Evolutionary conservation across 2,329 filamentous ascomycete genomes (phyloP).

Genomic region (Penicillium sp.): DNA sequence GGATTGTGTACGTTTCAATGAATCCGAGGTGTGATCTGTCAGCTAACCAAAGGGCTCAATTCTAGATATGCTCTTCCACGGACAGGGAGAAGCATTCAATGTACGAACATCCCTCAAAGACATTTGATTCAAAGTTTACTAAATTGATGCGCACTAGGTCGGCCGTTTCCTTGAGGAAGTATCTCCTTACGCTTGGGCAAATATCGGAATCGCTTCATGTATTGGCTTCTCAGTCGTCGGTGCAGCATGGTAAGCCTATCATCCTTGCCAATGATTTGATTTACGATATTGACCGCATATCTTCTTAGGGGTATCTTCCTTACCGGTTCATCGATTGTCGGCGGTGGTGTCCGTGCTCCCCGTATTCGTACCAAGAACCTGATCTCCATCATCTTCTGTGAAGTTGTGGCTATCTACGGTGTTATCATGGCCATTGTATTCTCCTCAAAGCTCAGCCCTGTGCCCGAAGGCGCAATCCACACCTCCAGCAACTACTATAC

Average conservation of each 20-base stretch:
- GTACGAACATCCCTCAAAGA: conserved; percentile 52
- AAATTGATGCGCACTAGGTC: conserved; percentile 55
- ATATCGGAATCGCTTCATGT: conserved; percentile 85
- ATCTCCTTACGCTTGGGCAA: conserved; percentile 92
- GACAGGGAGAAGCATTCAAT: conserved; percentile 93
- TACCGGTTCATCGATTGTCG: conserved; percentile 94
- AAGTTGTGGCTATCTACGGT: conserved; percentile 99
- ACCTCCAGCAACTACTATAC: conserved; percentile 85
- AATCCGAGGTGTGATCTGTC: conserved; percentile 12
- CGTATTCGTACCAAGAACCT: conserved; percentile 99
- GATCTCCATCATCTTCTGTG: conserved; percentile 99
- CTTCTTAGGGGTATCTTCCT: conserved; percentile 90
- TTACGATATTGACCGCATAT: conserved; percentile 4
- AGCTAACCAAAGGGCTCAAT: conserved; percentile 22
- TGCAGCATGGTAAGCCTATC: conserved; percentile 77
- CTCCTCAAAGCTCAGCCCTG: conserved; percentile 75
- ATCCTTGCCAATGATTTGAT: not conserved
- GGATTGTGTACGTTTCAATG: conserved; percentile 67
- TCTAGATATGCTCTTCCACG: conserved; percentile 96
- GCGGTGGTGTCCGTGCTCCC: conserved; percentile 92
- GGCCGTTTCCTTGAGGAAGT: conserved; percentile 92
- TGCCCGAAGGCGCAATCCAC: conserved; percentile 65
- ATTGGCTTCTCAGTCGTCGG: conserved; percentile 95
- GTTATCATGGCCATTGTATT: conserved; percentile 99
- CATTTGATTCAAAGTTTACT: conserved; percentile 1